phyloP scores from a whole-genome alignment of 192 early-diverging fungal species.

The Coemansia sp. region DNA sequence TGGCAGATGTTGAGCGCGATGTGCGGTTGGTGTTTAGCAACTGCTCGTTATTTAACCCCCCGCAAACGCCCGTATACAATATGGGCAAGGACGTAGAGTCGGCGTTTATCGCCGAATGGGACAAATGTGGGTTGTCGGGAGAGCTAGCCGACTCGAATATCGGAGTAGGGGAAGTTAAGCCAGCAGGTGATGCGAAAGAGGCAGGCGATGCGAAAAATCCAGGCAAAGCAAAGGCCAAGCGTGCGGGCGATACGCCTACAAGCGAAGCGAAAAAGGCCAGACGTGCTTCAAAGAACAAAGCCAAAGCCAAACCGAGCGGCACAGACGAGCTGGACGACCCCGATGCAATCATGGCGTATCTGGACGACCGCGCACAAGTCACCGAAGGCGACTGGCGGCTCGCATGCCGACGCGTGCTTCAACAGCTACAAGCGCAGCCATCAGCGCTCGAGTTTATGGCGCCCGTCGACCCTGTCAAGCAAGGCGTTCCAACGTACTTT shows the following conservation, averaged over 20 bases:
- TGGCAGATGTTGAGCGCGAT: conserved; percentile 53
- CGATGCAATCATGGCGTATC: conserved; percentile 17
- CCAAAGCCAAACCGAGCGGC: neutral
- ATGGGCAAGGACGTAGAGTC: conserved; percentile 60
- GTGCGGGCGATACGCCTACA: neutral
- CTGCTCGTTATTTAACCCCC: conserved; percentile 72
- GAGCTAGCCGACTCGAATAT: too few relatives aligned
- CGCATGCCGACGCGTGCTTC: conserved; percentile 23
- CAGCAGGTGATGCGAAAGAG: too few relatives aligned
- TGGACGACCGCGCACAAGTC: neutral
- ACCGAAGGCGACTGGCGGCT: conserved; percentile 28
- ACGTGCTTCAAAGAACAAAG: neutral
- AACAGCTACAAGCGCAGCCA: conserved; percentile 56
- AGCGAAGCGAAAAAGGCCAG: neutral
- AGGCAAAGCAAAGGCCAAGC: neutral
- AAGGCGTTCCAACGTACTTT: conserved; percentile 63
- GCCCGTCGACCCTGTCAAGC: conserved; percentile 64
- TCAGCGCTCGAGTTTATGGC: conserved; percentile 63
- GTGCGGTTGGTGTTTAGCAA: conserved; percentile 64
- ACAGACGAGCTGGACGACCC: conserved; percentile 23
- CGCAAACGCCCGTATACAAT: conserved; percentile 61
- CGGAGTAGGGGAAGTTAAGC: too few relatives aligned
- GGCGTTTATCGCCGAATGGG: conserved; percentile 58
- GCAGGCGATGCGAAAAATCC: too few relatives aligned
- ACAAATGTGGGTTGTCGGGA: conserved; percentile 5